phyloP scores from a whole-genome alignment of 2,329 filamentous ascomycete species.

The Penicillium sp. region DNA sequence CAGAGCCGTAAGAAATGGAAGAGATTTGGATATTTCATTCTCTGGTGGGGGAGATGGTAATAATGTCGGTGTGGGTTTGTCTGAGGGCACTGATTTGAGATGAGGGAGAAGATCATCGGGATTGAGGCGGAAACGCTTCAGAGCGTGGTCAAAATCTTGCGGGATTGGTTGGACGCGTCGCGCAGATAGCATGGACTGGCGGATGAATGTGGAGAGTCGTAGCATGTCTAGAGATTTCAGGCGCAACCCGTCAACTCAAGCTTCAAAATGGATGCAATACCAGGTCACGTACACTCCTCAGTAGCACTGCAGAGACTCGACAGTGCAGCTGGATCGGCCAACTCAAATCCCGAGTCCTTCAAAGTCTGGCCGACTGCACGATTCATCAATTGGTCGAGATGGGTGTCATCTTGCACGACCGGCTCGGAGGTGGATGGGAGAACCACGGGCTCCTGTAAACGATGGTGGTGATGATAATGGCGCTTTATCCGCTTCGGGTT shows the following conservation, averaged over 20 bases:
- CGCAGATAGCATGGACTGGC: slow-evolving; percentile 58
- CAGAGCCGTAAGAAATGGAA: slow-evolving; percentile 53
- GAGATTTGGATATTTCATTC: slow-evolving; percentile 36
- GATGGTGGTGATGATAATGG: slow-evolving; percentile 46
- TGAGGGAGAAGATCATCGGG: slow-evolving; percentile 37
- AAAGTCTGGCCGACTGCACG: slow-evolving; percentile 56
- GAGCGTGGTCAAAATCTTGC: slow-evolving; percentile 57
- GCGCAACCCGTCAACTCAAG: slow-evolving; percentile 23
- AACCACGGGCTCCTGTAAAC: slow-evolving; percentile 37
- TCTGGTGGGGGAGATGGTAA: slow-evolving; percentile 44
- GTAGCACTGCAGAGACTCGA: slow-evolving; percentile 56
- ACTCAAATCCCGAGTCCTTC: slow-evolving; percentile 55
- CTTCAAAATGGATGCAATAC: background rate
- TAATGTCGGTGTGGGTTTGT: slow-evolving; percentile 28
- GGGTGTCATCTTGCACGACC: slow-evolving; percentile 51
- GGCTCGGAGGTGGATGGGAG: slow-evolving; percentile 34
- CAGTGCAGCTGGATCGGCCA: slow-evolving; percentile 56
- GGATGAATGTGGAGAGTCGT: slow-evolving; percentile 54
- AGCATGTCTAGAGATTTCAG: slow-evolving; percentile 51
- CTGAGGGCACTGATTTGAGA: slow-evolving; percentile 30
- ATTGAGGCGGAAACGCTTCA: slow-evolving; percentile 32
- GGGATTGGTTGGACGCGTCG: slow-evolving; percentile 58
- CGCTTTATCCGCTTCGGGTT: slow-evolving; percentile 38
- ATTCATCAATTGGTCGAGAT: slow-evolving; percentile 56
- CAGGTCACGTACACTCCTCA: slow-evolving; percentile 57